Evolutionary conservation across 495 filamentous ascomycete species (phyloP), one percentile per base, ranked within the genome.

Genomic region (Penicillium cataractarum): DNA sequence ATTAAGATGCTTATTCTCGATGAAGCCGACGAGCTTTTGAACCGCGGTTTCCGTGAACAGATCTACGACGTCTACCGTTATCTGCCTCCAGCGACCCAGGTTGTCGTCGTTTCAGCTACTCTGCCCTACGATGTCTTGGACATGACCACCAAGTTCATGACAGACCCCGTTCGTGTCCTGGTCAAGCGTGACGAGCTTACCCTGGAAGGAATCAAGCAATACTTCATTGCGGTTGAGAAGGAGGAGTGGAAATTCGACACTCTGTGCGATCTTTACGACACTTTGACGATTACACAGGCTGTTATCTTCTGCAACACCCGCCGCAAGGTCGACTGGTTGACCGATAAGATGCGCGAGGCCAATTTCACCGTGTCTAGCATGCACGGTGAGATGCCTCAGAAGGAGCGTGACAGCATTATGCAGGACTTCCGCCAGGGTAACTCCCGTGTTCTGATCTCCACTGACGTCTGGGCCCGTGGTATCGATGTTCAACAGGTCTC

Each of bases 261-360:
- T n/a, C 87, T 99, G 9, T 98, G 92, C 72, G 95, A 99, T 82
- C 89, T 99, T 27, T 99, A 99, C 84, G 95, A 99, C 73, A 99
- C 95, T 7, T 80, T 99, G 63, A 99, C 95, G 57, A 99, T 99
- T 76, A 99, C 95, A 19, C 95, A 99, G 77, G 95, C 95, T 10
- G 95, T 99, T 70, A 99, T 99, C 76, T 99, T 99, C 87, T 99
- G 95, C 85, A 99, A 99, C 82, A 99, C 95, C 15, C 90, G 95
- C 69, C 86, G 96, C 74, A 99, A 99, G 90, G 95, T 99, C 58
- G 95, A 99, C 80, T 99, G 95, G 95, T 80, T 99, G 60, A 97
- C 95, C 22, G 95, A 98, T 78, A 99, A 98, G 85, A 93, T 99
- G 89, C 90, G 91, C 42, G 95, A 94, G 67, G 91, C 91, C 64